Conservation (phyloP, 306 rosid species). For the Hippophae rhamnoides region DNA sequence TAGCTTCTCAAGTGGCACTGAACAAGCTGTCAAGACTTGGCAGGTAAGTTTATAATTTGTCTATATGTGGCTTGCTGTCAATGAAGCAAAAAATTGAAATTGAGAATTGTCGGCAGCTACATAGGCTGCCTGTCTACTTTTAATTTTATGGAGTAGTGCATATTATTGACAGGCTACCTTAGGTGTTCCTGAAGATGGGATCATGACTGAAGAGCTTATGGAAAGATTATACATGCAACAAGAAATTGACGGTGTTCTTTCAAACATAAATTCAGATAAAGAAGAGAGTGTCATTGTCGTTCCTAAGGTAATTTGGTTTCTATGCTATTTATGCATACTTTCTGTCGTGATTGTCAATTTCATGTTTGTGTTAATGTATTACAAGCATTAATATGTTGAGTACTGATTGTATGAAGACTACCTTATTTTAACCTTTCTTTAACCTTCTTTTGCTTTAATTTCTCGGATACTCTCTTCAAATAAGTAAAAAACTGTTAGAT, state of each 20-base stretch:
- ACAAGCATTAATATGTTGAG: too few relatives aligned
- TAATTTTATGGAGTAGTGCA: slow-evolving; percentile 9
- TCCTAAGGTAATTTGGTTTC: slow-evolving; percentile 33
- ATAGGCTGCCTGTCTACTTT: neutral
- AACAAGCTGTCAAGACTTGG: slow-evolving; percentile 95
- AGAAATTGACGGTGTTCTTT: slow-evolving; percentile 20
- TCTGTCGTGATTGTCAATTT: neutral
- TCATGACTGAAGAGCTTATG: slow-evolving; percentile 73
- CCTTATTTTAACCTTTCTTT: too few relatives aligned
- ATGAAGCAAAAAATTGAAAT: neutral
- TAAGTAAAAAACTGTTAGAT: too few relatives aligned
- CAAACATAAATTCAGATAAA: slow-evolving; percentile 15
- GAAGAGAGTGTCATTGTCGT: slow-evolving; percentile 19
- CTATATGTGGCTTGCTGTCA: neutral
- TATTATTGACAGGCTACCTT: slow-evolving; percentile 37
- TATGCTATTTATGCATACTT: neutral
- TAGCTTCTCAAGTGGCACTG: slow-evolving; percentile 77
- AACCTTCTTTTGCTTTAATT: too few relatives aligned
- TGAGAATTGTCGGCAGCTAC: neutral
- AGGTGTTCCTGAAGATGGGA: slow-evolving; percentile 70
- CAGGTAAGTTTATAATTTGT: slow-evolving; percentile 52
- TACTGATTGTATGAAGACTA: too few relatives aligned
- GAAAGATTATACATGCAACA: slow-evolving; percentile 37
- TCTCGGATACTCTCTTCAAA: too few relatives aligned
- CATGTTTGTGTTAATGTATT: neutral